phyloP scores from a whole-genome alignment of 305 asterid species.

The Ajuga reptans region DNA sequence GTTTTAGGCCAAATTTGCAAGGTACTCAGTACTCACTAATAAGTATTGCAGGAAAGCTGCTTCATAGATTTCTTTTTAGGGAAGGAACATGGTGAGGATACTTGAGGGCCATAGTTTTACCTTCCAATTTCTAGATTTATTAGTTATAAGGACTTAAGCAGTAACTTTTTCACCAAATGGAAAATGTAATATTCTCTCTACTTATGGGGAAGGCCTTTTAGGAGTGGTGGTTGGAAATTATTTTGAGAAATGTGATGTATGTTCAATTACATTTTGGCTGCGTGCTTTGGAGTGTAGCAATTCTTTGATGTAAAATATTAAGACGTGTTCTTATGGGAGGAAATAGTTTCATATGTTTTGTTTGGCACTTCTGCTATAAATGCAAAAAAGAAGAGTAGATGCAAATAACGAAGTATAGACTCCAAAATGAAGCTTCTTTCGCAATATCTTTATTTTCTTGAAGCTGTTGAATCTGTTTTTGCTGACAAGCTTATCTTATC shows the following conservation, averaged over 20 bases:
- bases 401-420: background rate
- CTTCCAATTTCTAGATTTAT: background rate
- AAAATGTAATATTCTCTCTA: background rate
- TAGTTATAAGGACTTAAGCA: background rate
- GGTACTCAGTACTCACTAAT: background rate
- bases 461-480: background rate
- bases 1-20: background rate
- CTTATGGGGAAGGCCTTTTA: background rate
- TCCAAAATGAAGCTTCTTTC: background rate
- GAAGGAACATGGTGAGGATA: background rate
- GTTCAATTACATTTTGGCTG: background rate
- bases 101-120: background rate
- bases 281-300: background rate
- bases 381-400: too few species aligned
- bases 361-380: too few species aligned
- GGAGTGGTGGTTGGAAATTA: background rate
- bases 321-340: background rate
- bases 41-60: background rate
- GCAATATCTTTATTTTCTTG: background rate
- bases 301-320: background rate
- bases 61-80: background rate
- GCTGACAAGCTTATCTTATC: background rate
- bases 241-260: background rate
- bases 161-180: background rate
- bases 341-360: background rate